Conservation (phyloP, 176 grass and related monocot genomes). For the Stipa capillata region DNA sequence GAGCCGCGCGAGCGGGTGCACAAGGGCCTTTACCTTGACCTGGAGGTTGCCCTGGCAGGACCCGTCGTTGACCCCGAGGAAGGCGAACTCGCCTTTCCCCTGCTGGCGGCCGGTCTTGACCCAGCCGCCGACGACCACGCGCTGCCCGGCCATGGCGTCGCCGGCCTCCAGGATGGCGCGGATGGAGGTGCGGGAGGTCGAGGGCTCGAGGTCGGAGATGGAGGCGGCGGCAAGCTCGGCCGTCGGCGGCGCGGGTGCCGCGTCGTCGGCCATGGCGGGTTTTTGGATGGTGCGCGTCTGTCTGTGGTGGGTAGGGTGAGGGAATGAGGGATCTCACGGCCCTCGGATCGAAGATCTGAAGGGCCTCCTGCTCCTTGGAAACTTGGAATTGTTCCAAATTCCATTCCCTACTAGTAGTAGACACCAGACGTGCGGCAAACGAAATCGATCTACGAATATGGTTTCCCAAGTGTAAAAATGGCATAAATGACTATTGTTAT, state of each 20-base stretch:
- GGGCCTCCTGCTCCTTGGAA: too few species aligned
- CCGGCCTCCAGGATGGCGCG: constrained; percentile 24
- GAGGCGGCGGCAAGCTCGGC: constrained; percentile 22
- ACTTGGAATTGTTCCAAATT: too few species aligned
- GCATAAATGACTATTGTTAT: too few species aligned
- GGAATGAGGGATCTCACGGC: too few species aligned
- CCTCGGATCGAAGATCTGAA: too few species aligned
- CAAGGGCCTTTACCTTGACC: constrained; percentile 52
- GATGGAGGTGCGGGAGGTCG: constrained; percentile 25
- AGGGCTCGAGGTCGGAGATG: constrained; percentile 23
- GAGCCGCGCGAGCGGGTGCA: constrained; percentile 52
- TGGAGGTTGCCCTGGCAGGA: constrained; percentile 78
- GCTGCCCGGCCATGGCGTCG: constrained; percentile 24
- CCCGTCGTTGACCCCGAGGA: constrained; percentile 89
- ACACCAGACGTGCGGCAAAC: too few species aligned
- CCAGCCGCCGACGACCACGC: constrained; percentile 70
- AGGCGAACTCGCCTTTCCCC: constrained; percentile 60
- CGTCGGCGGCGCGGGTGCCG: background rate
- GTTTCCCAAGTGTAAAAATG: too few species aligned
- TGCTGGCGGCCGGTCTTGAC: constrained; percentile 74
- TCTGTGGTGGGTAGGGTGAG: too few species aligned
- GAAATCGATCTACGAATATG: too few species aligned
- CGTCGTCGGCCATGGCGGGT: constrained; percentile 14
- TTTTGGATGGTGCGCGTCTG: too few species aligned
- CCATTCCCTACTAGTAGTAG: too few species aligned